Evolutionary conservation across 257 asterid species (phyloP), one percentile per base, ranked within the genome.

Genomic region (Solanum pimpinellifolium): DNA sequence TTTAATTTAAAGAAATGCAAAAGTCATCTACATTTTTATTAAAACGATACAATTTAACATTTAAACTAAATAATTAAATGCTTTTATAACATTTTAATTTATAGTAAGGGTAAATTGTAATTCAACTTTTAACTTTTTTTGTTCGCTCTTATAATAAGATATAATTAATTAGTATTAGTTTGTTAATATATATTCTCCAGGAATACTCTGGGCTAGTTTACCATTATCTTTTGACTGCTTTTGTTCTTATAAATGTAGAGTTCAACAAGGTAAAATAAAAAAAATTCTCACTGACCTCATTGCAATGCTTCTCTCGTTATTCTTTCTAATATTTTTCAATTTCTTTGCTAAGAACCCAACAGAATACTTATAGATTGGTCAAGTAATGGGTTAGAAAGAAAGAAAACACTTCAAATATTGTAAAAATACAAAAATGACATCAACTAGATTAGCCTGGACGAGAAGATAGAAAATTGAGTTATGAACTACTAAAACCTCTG

Each of bases 401-500:
- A 81, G 69, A 42, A 49, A 31, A 33, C 44, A 81, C 42, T 49
- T 81, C 85, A 81, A 10, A 31, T 81, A 49, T 49, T 49, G 46
- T 31, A 31, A 27, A 76, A 80, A 10, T 81, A 46, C 39, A 81
- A 49, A 29, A 81, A 29, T 81, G 29, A 29, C 27, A 81, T 49
- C 29, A 29, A 52, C 46, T 49, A 49, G 85, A 81, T 49, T 81
- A 49, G 85, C 20, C 31, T 81, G 29, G 69, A 49, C 3, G 20
- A 49, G 29, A 81, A 29, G 46, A 81, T 5, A 49, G 44, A 49
- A 78, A 47, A 81, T 81, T 81, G 69, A 52, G 42, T 21, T 18
- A 84, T 86, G 39, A 82, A 88, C 52, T 83, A 87, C 92, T 52
- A 91, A 86, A 93, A 93, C 98, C 97, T 92, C 93, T 42, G 93